Base-by-base conservation (phyloP, 139 green algal genomes). In the Deuterostichococcus epilithicus region DNA sequence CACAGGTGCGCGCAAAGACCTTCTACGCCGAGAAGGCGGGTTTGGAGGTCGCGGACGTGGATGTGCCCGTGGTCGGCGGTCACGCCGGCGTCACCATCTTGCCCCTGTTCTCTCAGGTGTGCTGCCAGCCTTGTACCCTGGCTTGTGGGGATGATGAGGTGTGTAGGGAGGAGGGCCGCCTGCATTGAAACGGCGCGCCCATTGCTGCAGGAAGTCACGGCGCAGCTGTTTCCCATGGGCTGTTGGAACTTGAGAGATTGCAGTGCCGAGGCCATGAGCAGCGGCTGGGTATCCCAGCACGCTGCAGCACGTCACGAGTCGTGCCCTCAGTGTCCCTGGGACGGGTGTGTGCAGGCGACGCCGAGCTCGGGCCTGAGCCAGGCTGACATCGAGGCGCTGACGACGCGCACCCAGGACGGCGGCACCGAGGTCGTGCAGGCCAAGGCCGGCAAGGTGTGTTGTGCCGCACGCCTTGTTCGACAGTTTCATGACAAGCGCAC, bases 51-150 rank as follows among this genome's bases (percentile, higher is more conserved):
- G 73, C 84, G 32, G 82, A 88, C 1, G 94, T 99, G 34, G 94
- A 98, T 76, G 89, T 99, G 68, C 96, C 96, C 6, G 96, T 99
- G 36, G 84, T 99, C 30, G 96, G 96, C 33, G 96, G 96, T 42
- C 96, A 99, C 84, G 96, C 96, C 0, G 96, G 96, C 72, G 84
- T 97, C 78, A 99, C 96, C 82, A 99, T 99, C 87, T 88, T 99
- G 79, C 96, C 96, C 0, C 90, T 99, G 22, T 97, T 99, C 86
- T 97, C 90, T 33, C 96, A 99, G 90, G 93, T 91, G 34, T 2
- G 65, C 26, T 15, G n/a, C n/a, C 30, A 68, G 76, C 88, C 35
- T 15, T 79, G 35, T 28, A 73, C 20, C 15, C 20, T 76, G 42
- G 30, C 15, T 76, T 25, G 71, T 76, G 28, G 20, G 20, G 34